phyloP scores from a whole-genome alignment of 2,329 filamentous ascomycete genomes.

The Chaetoscypha palmicola region DNA sequence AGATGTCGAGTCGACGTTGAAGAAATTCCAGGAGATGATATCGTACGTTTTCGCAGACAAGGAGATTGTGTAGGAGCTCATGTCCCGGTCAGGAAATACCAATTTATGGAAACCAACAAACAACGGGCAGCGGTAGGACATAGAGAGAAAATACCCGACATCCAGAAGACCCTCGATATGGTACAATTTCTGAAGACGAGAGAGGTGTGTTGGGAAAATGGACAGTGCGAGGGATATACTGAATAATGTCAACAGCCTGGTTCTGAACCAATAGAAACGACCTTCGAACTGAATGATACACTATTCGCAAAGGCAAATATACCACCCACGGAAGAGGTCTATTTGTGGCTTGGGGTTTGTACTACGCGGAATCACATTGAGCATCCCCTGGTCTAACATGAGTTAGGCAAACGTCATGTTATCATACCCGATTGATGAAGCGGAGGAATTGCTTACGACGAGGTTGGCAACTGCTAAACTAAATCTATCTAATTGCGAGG shows the following conservation, averaged over 20 bases:
- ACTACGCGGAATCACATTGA: neutral
- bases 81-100: slow-evolving; percentile 71
- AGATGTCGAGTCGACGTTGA: slow-evolving; percentile 73
- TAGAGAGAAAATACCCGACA: slow-evolving; percentile 94
- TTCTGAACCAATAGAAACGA: slow-evolving; percentile 73
- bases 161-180: slow-evolving; percentile 89
- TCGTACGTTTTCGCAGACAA: slow-evolving; percentile 47
- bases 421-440: slow-evolving; percentile 84
- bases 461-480: slow-evolving; percentile 75
- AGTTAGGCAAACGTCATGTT: slow-evolving; percentile 90
- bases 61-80: slow-evolving; percentile 10
- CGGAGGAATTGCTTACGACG: slow-evolving; percentile 66
- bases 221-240: slow-evolving; percentile 7
- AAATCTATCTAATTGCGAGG: slow-evolving; percentile 82
- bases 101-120: slow-evolving; percentile 97
- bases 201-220: slow-evolving; percentile 45
- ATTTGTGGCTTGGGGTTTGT: slow-evolving; percentile 87
- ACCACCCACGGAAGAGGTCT: slow-evolving; percentile 80
- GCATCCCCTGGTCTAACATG: slow-evolving; percentile 13
- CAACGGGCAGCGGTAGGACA: slow-evolving; percentile 74
- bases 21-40: slow-evolving; percentile 89
- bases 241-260: slow-evolving; percentile 24
- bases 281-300: slow-evolving; percentile 95
- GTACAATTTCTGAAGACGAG: slow-evolving; percentile 76
- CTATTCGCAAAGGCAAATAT: slow-evolving; percentile 84